These are phyloP conservation scores for Pestalotiopsis fici DNA, from an alignment of 2,329 filamentous ascomycete genomes.

Conservation along the genomic window DNA sequence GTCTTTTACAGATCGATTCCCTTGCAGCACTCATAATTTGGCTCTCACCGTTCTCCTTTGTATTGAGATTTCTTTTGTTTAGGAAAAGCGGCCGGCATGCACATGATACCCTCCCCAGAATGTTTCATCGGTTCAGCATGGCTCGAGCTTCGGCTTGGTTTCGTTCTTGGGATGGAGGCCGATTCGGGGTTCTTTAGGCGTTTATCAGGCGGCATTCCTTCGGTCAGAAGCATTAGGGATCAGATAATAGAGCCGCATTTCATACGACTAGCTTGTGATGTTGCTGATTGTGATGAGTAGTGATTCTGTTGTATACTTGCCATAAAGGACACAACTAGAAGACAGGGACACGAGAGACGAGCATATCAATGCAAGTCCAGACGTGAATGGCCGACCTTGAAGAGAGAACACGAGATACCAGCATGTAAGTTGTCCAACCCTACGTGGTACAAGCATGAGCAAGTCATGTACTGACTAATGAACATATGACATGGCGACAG, in stretches of 20 bases:
- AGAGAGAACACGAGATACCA: neutral
- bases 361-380: too few species aligned
- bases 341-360: too few species aligned
- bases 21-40: too few species aligned
- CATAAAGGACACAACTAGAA: neutral
- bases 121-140: too few species aligned
- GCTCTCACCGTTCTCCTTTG: too few species aligned
- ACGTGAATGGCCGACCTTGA: neutral
- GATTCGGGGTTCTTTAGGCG: neutral
- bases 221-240: neutral
- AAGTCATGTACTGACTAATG: too few species aligned
- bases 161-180: neutral
- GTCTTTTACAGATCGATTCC: neutral
- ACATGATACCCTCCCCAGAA: too few species aligned
- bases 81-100: too few species aligned
- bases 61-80: too few species aligned
- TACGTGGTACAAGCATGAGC: too few species aligned
- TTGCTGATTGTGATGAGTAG: neutral
- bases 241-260: neutral
- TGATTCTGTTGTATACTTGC: neutral
- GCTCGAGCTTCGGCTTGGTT: neutral
- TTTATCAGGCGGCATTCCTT: neutral
- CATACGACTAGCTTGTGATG: neutral
- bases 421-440: neutral
- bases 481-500: too few species aligned